Evolutionary conservation across 164 flowering plant species (phyloP).

Genomic region (Annona squamosa): DNA sequence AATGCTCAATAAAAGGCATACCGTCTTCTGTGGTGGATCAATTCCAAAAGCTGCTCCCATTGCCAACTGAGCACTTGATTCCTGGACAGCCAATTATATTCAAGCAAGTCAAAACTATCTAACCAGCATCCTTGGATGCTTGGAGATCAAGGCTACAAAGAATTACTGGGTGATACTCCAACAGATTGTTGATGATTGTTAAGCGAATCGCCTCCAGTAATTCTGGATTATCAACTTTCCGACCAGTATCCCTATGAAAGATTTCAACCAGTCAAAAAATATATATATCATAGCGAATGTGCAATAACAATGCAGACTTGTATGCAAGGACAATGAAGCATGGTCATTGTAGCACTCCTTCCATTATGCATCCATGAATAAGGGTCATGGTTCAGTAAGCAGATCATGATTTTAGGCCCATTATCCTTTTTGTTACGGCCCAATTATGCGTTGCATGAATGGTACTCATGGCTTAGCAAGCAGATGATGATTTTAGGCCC

Average conservation of each 20-base stretch:
- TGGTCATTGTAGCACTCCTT: too few relatives aligned
- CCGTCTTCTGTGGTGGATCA: constrained; percentile 62
- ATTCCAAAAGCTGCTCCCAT: constrained; percentile 85
- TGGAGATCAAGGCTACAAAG: background rate
- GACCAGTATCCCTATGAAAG: constrained; percentile 70
- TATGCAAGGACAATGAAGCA: background rate
- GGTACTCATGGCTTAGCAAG: too few relatives aligned
- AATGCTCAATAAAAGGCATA: constrained; percentile 5
- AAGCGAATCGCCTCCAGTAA: constrained; percentile 92
- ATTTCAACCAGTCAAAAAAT: background rate
- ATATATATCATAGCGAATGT: background rate
- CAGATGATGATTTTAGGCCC: too few relatives aligned
- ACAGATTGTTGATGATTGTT: constrained; percentile 86
- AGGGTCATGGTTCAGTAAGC: too few relatives aligned
- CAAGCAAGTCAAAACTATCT: constrained; percentile 5
- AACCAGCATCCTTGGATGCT: background rate
- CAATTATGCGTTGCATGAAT: too few relatives aligned
- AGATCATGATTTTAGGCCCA: too few relatives aligned
- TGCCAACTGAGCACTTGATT: constrained; percentile 86
- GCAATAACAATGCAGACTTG: background rate
- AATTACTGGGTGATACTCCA: constrained; percentile 86
- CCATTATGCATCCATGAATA: too few relatives aligned
- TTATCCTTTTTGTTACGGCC: too few relatives aligned
- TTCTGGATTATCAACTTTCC: constrained; percentile 93
- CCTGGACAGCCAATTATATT: constrained; percentile 49